phyloP scores from a whole-genome alignment of 352 stramenopile genomes.

The Pythium brachiatum region DNA sequence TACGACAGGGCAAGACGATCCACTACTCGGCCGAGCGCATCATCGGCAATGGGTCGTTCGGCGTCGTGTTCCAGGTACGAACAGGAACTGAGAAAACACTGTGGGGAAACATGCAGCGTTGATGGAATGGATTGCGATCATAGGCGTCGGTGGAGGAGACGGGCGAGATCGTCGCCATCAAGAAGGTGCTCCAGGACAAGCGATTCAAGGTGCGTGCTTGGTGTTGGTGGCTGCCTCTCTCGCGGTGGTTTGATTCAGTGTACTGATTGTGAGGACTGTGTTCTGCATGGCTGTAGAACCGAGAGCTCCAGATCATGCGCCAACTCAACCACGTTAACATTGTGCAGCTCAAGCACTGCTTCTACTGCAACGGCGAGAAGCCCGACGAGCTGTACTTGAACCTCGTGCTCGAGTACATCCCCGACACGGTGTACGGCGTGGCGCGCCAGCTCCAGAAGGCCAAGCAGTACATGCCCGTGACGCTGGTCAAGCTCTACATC shows the following conservation, averaged over 20 bases:
- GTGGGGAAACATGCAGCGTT: too few relatives aligned
- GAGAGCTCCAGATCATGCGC: constrained; percentile 99
- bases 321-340: constrained; percentile 99
- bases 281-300: constrained; percentile 73
- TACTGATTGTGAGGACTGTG: not conserved
- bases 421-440: constrained; percentile 98
- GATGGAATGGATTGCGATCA: too few relatives aligned
- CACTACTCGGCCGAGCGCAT: constrained; percentile 98
- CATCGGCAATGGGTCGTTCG: constrained; percentile 99
- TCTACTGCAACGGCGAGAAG: constrained; percentile 96
- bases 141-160: constrained; percentile 95
- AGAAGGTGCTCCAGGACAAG: constrained; percentile 99
- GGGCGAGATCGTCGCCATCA: constrained; percentile 98
- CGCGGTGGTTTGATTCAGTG: too few relatives aligned
- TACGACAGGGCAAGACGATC: constrained; percentile 86
- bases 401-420: constrained; percentile 99
- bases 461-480: constrained; percentile 95
- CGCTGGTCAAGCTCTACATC: constrained; percentile 99
- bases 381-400: constrained; percentile 98
- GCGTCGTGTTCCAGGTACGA: constrained; percentile 96
- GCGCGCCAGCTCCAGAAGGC: constrained; percentile 95
- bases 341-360: constrained; percentile 98
- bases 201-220: constrained; percentile 92
- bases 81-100: too few relatives aligned
- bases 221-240: not conserved